phyloP scores from a whole-genome alignment of 768 basidiomycete genomes.

The Pleurotus pulmonarius region DNA sequence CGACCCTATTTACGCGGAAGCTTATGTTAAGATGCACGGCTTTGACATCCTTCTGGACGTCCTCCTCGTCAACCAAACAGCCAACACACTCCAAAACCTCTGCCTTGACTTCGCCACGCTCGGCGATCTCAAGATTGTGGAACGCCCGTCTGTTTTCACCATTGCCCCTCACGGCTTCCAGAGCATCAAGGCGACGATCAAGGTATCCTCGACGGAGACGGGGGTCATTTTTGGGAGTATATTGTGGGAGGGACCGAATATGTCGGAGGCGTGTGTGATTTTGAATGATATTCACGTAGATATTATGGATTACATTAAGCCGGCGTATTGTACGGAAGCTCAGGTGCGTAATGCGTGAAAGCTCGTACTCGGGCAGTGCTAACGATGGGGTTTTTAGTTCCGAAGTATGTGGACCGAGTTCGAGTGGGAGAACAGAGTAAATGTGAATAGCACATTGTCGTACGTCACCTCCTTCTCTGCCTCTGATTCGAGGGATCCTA shows the following conservation, averaged over 20 bases:
- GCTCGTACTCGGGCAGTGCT: no score
- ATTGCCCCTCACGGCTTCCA: slow-evolving; percentile 97
- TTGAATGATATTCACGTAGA: slow-evolving; percentile 97
- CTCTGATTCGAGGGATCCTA: neutral
- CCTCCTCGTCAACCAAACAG: slow-evolving; percentile 92
- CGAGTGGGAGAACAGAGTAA: slow-evolving; percentile 99
- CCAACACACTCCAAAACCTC: slow-evolving; percentile 92
- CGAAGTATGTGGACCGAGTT: slow-evolving; percentile 99
- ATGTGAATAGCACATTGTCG: slow-evolving; percentile 82
- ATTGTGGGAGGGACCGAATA: slow-evolving; percentile 88
- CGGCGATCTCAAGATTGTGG: slow-evolving; percentile 95
- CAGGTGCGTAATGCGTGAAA: slow-evolving; percentile 48
- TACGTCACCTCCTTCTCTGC: slow-evolving; percentile 35
- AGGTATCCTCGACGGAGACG: slow-evolving; percentile 97
- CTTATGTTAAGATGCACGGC: slow-evolving; percentile 95
- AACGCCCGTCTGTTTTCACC: slow-evolving; percentile 91
- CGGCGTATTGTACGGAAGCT: slow-evolving; percentile 91
- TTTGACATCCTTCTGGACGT: slow-evolving; percentile 97
- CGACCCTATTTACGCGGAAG: slow-evolving; percentile 97
- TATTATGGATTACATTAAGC: slow-evolving; percentile 98
- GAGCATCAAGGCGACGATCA: slow-evolving; percentile 97
- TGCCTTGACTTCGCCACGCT: slow-evolving; percentile 97
- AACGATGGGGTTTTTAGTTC: slow-evolving; percentile 48
- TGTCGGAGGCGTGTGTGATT: slow-evolving; percentile 89
- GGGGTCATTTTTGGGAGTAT: slow-evolving; percentile 99